Base-by-base conservation (phyloP, 148 eudicot species). In the Rhododendron ovatum region DNA sequence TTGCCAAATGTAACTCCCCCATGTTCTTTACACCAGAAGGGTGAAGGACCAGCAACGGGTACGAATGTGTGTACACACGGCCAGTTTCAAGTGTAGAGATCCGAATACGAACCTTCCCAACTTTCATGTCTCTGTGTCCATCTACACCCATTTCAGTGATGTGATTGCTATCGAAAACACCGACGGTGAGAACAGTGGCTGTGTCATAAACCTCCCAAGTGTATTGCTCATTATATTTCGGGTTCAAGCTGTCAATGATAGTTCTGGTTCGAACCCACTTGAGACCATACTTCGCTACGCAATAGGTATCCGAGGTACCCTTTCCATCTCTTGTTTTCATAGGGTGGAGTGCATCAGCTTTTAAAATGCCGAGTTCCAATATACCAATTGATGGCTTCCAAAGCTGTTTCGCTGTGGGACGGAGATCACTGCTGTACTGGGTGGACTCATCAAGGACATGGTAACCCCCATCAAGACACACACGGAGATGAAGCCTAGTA, bases 151-250 rank as follows among this genome's bases (percentile, higher is more conserved):
- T 51, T 51, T 13, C 59, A 3, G 79, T 30, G 88, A 71, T 30
- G 6, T 91, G 94, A 1, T 95, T 91, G 47, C 92, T 96, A 47
- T 95, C 98, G 69, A 96, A 96, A 71, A 94, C 95, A 26, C 95
- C 98, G 14, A 96, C 88, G 0, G 97, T 93, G 67, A 96, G 93
- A 83, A 96, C 99, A 3, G 99, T 96, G 33, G 98, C 90, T 26
- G 97, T 92, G 86, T 96, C 99, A 59, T 83, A 92, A 22, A 96
- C 99, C 74, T 96, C 99, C 99, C 99, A 96, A 22, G 96, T 91
- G 87, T 96, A 96, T 73, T 96, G 99, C 87, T 96, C 98, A 12
- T 96, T 96, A 84, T 88, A 96, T 88, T 91, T 93, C 1, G 99
- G 99, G 88, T 88, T 94, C 30, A 92, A 83, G 89, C 91, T 94